Base-by-base conservation (phyloP, 495 filamentous ascomycete genomes). In the Elasticomyces elasticus region DNA sequence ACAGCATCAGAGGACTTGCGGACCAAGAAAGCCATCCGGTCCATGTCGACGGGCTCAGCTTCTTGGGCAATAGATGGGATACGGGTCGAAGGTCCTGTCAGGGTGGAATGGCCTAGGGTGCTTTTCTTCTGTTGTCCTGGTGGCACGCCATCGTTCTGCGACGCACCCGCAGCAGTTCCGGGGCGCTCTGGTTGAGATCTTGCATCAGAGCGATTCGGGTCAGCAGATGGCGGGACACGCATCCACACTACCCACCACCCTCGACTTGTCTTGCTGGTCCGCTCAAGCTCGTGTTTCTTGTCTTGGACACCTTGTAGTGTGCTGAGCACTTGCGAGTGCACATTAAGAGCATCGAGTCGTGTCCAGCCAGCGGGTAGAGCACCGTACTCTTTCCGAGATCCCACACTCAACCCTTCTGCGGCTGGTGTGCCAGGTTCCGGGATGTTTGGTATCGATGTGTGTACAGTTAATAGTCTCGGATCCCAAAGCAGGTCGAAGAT, bases 221-320 rank as follows among this genome's bases (percentile, higher is more conserved):
- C 35, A 23, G 61, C 60, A 27, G 66, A 54, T 47, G 55, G 50
- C 28, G 60, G 52, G 10, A 45, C 26, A 5, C 85, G 76, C 49
- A 86, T 88, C 90, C 94, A 97, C 47, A 96, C 86, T 25, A 97
- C 75, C 92, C 94, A 98, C 90, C 91, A 98, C 0, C 89, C 89
- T 10, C 89, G 78, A 44, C 74, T 85, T 5, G 90, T 97, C 74
- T 95, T 94, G 68, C 83, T 86, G 12, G 86, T 96, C n/a, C 86
- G 72, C 68, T 97, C 94, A 6, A 83, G 66, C 62, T 91, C 88
- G 13, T 74, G 67, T 1, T 70, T 60, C 11, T 79, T 71, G 17
- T 71, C 69, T 12, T 77, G 75, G 19, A 86, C 87, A 26, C 79
- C 75, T 22, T 71, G 69, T 61, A 88, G 80, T 28, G 85, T 91